Conservation (phyloP, 768 basidiomycete genomes). For the Suillus discolor region DNA sequence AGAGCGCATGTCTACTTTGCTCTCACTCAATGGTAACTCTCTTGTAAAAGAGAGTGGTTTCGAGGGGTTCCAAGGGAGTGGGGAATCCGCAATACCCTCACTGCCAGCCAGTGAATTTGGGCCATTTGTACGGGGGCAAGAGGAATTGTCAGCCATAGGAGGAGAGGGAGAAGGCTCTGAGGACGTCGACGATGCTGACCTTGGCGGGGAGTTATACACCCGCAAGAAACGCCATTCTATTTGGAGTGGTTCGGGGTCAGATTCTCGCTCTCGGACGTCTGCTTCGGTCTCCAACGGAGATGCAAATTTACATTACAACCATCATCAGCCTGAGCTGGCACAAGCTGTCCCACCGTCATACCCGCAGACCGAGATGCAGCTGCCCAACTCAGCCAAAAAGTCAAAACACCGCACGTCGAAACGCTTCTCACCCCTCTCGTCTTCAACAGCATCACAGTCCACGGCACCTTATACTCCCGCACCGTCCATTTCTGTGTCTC, state of each 20-base stretch:
- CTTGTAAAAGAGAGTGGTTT: slow-evolving; percentile 43
- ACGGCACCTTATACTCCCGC: slow-evolving; percentile 45
- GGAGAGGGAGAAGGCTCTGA: slow-evolving; percentile 21
- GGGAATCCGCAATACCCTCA: slow-evolving; percentile 12
- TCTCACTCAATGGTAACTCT: slow-evolving; percentile 36
- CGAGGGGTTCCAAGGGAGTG: slow-evolving; percentile 70
- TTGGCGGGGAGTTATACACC: slow-evolving; percentile 59
- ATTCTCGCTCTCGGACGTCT: slow-evolving; percentile 65
- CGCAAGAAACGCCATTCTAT: slow-evolving; percentile 35
- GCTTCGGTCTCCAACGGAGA: slow-evolving; percentile 42
- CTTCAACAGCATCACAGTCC: slow-evolving; percentile 48
- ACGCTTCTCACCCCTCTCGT: slow-evolving; percentile 37
- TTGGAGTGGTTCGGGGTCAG: slow-evolving; percentile 47
- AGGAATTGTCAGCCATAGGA: slow-evolving; percentile 6
- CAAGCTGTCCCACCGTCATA: slow-evolving; percentile 29
- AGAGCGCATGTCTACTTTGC: slow-evolving; percentile 33
- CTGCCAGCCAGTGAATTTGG: slow-evolving; percentile 23
- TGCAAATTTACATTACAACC: slow-evolving; percentile 24
- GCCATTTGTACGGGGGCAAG: slow-evolving; percentile 26
- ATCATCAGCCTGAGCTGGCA: slow-evolving; percentile 19
- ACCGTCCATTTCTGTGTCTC: slow-evolving; percentile 35
- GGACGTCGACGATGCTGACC: slow-evolving; percentile 56
- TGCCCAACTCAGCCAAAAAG: slow-evolving; percentile 21
- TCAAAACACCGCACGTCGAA: slow-evolving; percentile 26
- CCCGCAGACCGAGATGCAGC: slow-evolving; percentile 30